These are phyloP conservation scores for Moringa oleifera DNA, from an alignment of 345 rosid species.

Conservation along the genomic window DNA sequence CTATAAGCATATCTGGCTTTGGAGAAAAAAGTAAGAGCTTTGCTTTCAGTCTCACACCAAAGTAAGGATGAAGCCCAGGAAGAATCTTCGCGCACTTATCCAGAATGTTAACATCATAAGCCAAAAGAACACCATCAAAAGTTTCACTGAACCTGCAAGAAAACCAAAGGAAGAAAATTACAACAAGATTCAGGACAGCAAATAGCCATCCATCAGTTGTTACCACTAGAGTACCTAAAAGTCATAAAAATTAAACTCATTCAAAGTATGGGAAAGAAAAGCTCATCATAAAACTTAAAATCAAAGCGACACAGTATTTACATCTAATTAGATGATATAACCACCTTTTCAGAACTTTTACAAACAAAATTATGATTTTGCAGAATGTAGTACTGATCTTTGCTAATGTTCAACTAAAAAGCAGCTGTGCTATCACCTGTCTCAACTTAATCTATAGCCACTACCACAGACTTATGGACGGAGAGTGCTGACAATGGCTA, in stretches of 20 bases:
- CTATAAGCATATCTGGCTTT: constrained; percentile 61
- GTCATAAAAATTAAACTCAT: not conserved
- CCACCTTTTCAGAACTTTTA: too few species aligned
- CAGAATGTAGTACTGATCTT: too few species aligned
- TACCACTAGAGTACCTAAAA: not conserved
- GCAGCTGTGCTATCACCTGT: too few species aligned
- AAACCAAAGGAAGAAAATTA: constrained; percentile 4
- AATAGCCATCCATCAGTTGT: not conserved
- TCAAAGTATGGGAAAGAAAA: not conserved
- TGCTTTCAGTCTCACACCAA: constrained; percentile 51
- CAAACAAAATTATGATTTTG: too few species aligned
- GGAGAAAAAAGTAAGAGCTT: constrained; percentile 70
- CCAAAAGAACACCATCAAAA: constrained; percentile 72
- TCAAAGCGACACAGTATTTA: too few species aligned
- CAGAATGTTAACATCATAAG: constrained; percentile 45
- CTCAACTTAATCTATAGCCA: too few species aligned
- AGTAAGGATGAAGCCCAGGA: constrained; percentile 58
- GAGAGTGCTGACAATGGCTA: too few species aligned
- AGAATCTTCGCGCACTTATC: constrained; percentile 57
- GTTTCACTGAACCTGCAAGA: constrained; percentile 53
- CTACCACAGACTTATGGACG: too few species aligned
- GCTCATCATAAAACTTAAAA: too few species aligned
- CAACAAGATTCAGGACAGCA: not conserved
- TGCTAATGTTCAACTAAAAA: too few species aligned
- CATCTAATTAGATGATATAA: too few species aligned